Conservation (phyloP, 2,329 filamentous ascomycete genomes). For the Alternaria tenuissima region DNA sequence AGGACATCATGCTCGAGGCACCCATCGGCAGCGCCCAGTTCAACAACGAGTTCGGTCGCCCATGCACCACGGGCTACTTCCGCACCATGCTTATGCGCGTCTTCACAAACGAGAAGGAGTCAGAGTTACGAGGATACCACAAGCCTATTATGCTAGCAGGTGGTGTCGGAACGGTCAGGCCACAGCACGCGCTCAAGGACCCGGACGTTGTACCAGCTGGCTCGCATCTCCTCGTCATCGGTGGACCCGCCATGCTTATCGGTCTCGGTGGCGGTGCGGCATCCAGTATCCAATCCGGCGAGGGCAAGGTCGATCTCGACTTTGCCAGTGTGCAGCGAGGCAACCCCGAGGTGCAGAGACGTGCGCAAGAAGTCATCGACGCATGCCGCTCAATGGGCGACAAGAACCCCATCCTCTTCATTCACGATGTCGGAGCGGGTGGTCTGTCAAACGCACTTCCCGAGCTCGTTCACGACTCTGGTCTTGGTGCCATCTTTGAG, state of each 20-base stretch:
- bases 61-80: slow-evolving; percentile 89
- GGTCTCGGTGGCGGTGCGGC: slow-evolving; percentile 95
- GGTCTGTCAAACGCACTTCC: slow-evolving; percentile 85
- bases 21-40: slow-evolving; percentile 94
- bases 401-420: slow-evolving; percentile 91
- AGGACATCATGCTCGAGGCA: slow-evolving; percentile 97
- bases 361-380: slow-evolving; percentile 98
- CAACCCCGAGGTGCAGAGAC: slow-evolving; percentile 93
- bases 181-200: slow-evolving; percentile 88
- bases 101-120: slow-evolving; percentile 65
- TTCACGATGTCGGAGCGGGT: slow-evolving; percentile 96
- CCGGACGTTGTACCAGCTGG: slow-evolving; percentile 80
- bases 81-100: slow-evolving; percentile 82
- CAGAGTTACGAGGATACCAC: slow-evolving; percentile 88
- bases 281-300: slow-evolving; percentile 86
- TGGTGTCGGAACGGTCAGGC: slow-evolving; percentile 89
- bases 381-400: slow-evolving; percentile 85
- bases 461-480: slow-evolving; percentile 90
- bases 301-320: slow-evolving; percentile 89
- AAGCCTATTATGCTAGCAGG: slow-evolving; percentile 99
- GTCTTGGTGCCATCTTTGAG: slow-evolving; percentile 89
- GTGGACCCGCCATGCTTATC: slow-evolving; percentile 97
- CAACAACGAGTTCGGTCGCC: slow-evolving; percentile 97
- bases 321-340: slow-evolving; percentile 97
- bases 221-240: slow-evolving; percentile 91